Percentiles rank a stretch among this genome's conserved stretches.
Conservation (phyloP, 768 basidiomycete species). For the Fomitopsis serialis region DNA sequence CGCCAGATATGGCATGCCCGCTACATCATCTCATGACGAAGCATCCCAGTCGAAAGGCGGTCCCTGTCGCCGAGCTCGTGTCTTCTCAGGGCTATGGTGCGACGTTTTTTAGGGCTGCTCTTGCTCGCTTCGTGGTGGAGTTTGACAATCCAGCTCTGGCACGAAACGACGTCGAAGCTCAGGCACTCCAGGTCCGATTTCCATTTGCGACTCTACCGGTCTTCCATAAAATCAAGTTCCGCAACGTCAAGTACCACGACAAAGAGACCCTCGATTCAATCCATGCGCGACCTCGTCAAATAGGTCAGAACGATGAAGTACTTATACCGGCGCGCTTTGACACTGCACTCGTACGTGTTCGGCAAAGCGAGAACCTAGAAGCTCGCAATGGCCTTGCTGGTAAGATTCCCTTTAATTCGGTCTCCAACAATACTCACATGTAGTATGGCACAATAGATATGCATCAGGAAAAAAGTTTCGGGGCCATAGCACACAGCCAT, state of each 20-base stretch:
- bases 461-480: too few relatives aligned
- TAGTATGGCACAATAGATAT: too few relatives aligned
- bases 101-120: slow-evolving; percentile 1
- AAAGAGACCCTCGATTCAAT: slow-evolving; percentile 22
- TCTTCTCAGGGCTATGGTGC: not conserved
- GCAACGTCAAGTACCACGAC: slow-evolving; percentile 8
- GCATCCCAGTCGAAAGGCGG: not conserved
- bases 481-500: too few relatives aligned
- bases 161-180: not conserved
- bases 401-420: too few relatives aligned
- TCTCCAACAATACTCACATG: too few relatives aligned
- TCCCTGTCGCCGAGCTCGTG: not conserved
- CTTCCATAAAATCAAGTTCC: slow-evolving; percentile 28
- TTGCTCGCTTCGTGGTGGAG: slow-evolving; percentile 3
- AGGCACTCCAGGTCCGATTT: slow-evolving; percentile 2
- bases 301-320: slow-evolving; percentile 9
- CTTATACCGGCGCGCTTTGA: slow-evolving; percentile 27
- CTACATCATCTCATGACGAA: not conserved
- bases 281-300: slow-evolving; percentile 23
- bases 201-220: slow-evolving; percentile 22
- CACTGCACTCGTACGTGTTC: slow-evolving; percentile 23
- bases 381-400: too few relatives aligned
- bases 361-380: too few relatives aligned
- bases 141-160: slow-evolving; percentile 1
- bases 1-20: not conserved